Base-by-base conservation (phyloP, 2,329 filamentous ascomycete species). In the Hypomyces perniciosus region DNA sequence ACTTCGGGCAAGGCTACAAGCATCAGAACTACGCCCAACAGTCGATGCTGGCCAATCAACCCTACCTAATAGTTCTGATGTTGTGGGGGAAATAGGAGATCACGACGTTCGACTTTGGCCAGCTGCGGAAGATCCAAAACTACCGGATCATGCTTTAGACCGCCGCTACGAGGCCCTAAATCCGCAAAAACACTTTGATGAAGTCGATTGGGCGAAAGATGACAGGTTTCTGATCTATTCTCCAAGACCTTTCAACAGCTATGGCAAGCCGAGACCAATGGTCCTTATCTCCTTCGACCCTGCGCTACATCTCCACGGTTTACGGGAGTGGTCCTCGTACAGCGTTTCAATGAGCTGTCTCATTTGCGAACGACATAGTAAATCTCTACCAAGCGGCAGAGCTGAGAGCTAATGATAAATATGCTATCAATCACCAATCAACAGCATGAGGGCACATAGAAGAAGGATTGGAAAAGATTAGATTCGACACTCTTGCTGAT, bases 171-270 rank as follows among this genome's bases (percentile, higher is more conserved):
- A 64, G 6, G 59, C 78, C 5, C 60, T 72, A 40, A 75, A 71
- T 33, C 59, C 55, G 6, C 50, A 48, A 56, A 53, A 50, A 46
- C 53, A 20, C 31, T 65, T 74, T 1, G 66, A 67, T 0, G 53
- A 55, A 5, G 61, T 77, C 2, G 62, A 68, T 2, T 75, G 73
- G 13, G 62, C 59, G 10, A 72, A 71, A 59, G 75, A 79, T 54
- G 72, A 77, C n/a, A 62, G 71, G 9, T 70, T 68, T 4, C 54
- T 79, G 13, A 60, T 78, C 3, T 80, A 77, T 56, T 62, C 69
- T 45, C 48, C 62, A 48, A 37, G 53, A 31, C 38, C 56, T 30
- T 52, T 54, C 38, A 44, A 35, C 4, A 35, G 45, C 9, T 53
- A 50, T 3, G 44, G 54, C 28, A 37, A 47, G 35, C 44, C 52